Evolutionary conservation across 805 yeast genomes (phyloP), one percentile per base, ranked within the genome.

Genomic region (Wickerhamiella kurtzmanii): DNA sequence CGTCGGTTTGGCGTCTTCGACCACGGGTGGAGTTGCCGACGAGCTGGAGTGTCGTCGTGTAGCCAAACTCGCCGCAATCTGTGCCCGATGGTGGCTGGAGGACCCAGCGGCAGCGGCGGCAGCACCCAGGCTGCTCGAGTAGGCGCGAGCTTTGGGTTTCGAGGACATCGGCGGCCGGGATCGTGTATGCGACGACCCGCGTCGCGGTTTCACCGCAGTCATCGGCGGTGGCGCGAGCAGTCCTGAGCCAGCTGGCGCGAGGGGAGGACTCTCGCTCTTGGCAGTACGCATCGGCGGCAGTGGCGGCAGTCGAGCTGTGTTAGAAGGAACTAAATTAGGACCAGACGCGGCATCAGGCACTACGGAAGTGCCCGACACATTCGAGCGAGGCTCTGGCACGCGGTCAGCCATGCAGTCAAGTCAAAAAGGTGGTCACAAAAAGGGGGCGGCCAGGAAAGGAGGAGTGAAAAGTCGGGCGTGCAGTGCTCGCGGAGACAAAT

Each of bases 141-240:
- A 15, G 25, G 41, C 41, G 16, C 41, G 41, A 8, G 22, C 25
- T 25, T 38, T 38, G 38, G 38, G 38, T 15, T 36, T 36, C 19
- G 38, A 25, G 9, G 32, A 25, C 32, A 25, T 25, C 11, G 32
- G 32, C 32, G 32, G 32, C 9, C 32, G 32, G 25, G 44, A 37
- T 18, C 32, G 32, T 16, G 37, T 19, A 9, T 35, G 44, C 48
- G 51, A 51, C 36, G 49, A 44, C 39, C 47, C 41, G 45, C 49
- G 54, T 21, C 55, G 53, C 45, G 41, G 36, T 35, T 52, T 52
- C 28, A n/a, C n/a, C n/a, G n/a, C n/a, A n/a, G 52, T 32, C 36
- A 52, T 50, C 43, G 49, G 4, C 5, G 35, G 43, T 35, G 43
- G 44, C 42, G 37, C 37, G 16, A 48, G 32, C 32, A 25, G 32